Evolutionary conservation across 768 basidiomycete species (phyloP).

Genomic region (Gyrodon lividus): DNA sequence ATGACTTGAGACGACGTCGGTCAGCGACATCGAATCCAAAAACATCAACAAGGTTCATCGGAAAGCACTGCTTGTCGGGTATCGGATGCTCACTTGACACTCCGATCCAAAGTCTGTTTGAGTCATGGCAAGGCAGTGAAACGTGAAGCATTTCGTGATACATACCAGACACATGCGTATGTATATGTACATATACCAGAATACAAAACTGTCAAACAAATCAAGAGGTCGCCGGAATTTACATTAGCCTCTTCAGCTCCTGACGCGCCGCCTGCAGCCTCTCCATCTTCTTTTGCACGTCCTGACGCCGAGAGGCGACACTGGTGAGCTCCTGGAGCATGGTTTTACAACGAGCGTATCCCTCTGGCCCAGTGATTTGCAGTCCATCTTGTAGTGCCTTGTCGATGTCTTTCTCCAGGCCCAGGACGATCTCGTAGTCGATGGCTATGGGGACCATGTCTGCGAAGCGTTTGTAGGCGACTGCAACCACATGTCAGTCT

Average conservation of each 20-base stretch:
- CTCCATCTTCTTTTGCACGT: constrained; percentile 50
- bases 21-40: too few species aligned
- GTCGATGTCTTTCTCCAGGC: constrained; percentile 46
- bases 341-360: constrained; percentile 44
- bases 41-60: too few species aligned
- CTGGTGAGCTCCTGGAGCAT: constrained; percentile 51
- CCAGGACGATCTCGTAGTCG: constrained; percentile 42
- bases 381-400: constrained; percentile 47
- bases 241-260: constrained; percentile 33
- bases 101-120: too few species aligned
- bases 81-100: too few species aligned
- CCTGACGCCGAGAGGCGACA: constrained; percentile 44
- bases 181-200: too few species aligned
- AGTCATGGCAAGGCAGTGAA: too few species aligned
- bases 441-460: constrained; percentile 45
- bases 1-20: too few species aligned
- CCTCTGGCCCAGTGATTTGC: constrained; percentile 49
- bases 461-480: constrained; percentile 45
- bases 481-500: constrained; percentile 26
- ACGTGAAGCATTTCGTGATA: too few species aligned
- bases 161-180: too few species aligned
- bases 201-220: too few species aligned
- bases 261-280: constrained; percentile 45
- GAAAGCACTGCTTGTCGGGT: too few species aligned
- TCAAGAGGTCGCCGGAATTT: not conserved